These are phyloP conservation scores for Furcasterigmium sp. DNA, from an alignment of 2,329 filamentous ascomycete genomes.

Conservation along the genomic window DNA sequence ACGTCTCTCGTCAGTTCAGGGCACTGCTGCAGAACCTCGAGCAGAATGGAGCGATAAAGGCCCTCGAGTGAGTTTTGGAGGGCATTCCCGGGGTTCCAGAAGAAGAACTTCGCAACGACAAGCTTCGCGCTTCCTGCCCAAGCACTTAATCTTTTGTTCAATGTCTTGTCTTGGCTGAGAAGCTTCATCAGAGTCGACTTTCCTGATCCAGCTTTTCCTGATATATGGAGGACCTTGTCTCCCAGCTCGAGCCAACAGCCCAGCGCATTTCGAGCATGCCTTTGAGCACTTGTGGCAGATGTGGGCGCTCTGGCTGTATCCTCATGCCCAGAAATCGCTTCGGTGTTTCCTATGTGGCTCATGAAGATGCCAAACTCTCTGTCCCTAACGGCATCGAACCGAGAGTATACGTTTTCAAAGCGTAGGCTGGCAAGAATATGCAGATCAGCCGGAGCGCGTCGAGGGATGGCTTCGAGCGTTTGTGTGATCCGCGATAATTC, in stretches of 20 bases:
- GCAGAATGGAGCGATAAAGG: conserved; percentile 13
- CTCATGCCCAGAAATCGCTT: background rate
- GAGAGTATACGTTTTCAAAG: background rate
- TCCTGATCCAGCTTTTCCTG: conserved; percentile 12
- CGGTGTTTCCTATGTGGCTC: background rate
- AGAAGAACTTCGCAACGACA: conserved; percentile 6
- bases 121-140: conserved; percentile 5
- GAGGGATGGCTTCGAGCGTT: background rate
- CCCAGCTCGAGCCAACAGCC: conserved; percentile 5
- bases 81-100: conserved; percentile 9
- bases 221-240: conserved; percentile 4
- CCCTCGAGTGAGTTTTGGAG: conserved; percentile 13
- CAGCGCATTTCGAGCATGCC: background rate
- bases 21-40: conserved; percentile 9
- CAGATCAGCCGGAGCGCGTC: background rate
- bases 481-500: background rate
- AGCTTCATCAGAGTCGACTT: conserved; percentile 8
- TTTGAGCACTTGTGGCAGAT: background rate
- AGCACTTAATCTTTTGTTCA: background rate
- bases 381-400: background rate
- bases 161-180: background rate
- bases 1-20: background rate
- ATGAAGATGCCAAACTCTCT: background rate
- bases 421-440: background rate
- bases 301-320: background rate